Evolutionary conservation across 345 rosid genomes (phyloP).

Genomic region (Citropsis articulata): DNA sequence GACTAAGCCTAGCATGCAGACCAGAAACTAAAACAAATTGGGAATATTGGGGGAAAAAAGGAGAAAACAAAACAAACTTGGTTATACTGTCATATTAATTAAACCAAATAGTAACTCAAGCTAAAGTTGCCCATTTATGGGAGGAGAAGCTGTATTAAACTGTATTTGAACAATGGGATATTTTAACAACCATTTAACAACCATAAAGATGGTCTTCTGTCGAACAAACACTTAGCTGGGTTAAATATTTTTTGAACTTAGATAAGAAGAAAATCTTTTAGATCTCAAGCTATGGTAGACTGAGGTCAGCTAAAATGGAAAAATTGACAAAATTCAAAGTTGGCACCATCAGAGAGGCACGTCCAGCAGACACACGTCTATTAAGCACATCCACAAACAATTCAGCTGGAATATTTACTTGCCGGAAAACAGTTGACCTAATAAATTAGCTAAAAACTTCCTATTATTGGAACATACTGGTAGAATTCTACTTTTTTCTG

Average conservation of each 20-base stretch:
- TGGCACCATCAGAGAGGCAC: background rate
- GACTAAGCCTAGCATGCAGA: background rate
- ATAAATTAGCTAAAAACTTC: background rate
- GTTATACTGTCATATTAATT: background rate
- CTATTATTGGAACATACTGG: background rate
- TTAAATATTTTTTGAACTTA: background rate
- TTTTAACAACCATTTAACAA: background rate
- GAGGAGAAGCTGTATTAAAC: background rate
- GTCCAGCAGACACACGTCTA: background rate
- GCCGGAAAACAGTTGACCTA: background rate
- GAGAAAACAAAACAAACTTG: background rate
- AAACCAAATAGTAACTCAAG: background rate
- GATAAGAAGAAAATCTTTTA: background rate
- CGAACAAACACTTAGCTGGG: background rate
- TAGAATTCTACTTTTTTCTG: background rate
- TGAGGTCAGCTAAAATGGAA: constrained; percentile 2
- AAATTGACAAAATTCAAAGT: background rate
- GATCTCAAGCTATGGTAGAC: background rate
- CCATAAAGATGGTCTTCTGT: background rate
- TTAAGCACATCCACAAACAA: background rate
- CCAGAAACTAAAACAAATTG: background rate
- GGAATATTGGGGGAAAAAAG: background rate
- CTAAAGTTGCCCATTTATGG: background rate
- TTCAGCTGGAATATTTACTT: background rate
- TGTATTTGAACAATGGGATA: too few relatives aligned